Evolutionary conservation across 805 yeast genomes (phyloP), one percentile per base, ranked within the genome.

Genomic region (Priceomyces castillae): DNA sequence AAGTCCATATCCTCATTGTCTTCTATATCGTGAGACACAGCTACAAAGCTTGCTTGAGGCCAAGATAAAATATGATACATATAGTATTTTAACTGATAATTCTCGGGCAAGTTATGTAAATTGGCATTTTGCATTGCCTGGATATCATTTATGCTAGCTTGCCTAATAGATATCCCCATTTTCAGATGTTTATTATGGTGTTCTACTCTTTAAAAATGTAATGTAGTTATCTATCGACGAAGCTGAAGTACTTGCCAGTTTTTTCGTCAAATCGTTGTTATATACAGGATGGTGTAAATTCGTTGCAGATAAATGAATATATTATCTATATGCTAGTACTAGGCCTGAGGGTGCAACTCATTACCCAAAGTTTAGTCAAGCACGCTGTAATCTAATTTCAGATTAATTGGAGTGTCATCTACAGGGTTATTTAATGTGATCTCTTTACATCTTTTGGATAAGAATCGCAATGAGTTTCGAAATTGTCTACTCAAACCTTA

Each of bases 21-120:
- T 22, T 30, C 33, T 31, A 56, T 49, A 49, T 79, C 85, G 20
- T 83, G 79, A 1, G 94, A 84, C 1, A 92, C 84, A 14, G 99
- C 99, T 30, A 94, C 98, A 69, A 83, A 94, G 33, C 96, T 87
- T 11, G 95, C 95, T 62, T 92, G 96, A 1, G 99, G 99, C 99
- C 99, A 94, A 30, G 97, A 84, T 40, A 92, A 69, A 7, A 89
- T 77, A 65, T 94, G 99, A 65, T 94, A 94, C 76, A 94, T 78
- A 67, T 94, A 94, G 67, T 90, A 94, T 64, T 90, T 90, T 64
- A 90, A 70, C 50, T 86, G 84, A 61, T 94, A 94, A 68, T 94
- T 94, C 63, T 94, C 99, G 4, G 99, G 99, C 48, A 94, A 72
- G 59, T 92, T 92, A 51, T 85, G 85, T 62, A 90, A 70, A 61